Percentiles rank a stretch among this genome's conserved stretches.
phyloP scores from a whole-genome alignment of 2,329 filamentous ascomycete genomes.

The Xylariales sp. region DNA sequence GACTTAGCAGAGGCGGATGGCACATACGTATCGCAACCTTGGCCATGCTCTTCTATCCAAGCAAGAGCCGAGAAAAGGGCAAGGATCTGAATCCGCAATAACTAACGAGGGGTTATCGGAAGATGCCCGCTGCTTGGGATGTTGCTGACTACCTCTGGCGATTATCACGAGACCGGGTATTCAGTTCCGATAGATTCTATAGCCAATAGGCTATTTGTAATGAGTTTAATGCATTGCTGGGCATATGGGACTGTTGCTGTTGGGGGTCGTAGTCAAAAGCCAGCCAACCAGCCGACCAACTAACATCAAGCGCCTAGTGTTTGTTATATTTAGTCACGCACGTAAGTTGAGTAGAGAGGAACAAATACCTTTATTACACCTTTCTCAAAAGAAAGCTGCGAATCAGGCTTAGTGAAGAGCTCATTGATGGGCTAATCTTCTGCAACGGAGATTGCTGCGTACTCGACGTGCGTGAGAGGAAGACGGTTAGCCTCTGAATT shows the following conservation, averaged over 20 bases:
- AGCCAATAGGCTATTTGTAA: not conserved
- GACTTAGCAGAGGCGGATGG: not conserved
- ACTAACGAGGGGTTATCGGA: not conserved
- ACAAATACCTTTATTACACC: slow-evolving; percentile 25
- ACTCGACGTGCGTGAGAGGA: slow-evolving; percentile 41
- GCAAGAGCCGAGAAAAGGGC: not conserved
- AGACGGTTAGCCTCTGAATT: slow-evolving; percentile 61
- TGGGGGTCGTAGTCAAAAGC: not conserved
- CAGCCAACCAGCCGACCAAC: not conserved
- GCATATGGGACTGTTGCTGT: not conserved
- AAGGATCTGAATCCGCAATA: not conserved
- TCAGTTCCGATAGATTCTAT: not conserved
- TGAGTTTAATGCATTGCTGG: not conserved
- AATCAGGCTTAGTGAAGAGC: slow-evolving; percentile 34
- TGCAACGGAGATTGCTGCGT: slow-evolving; percentile 12
- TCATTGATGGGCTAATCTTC: slow-evolving; percentile 22
- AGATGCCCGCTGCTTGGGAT: not conserved
- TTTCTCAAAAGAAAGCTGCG: slow-evolving; percentile 36
- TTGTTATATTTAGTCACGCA: slow-evolving; percentile 9
- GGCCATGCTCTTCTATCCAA: not conserved
- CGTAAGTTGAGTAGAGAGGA: not conserved
- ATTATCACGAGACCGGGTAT: not conserved
- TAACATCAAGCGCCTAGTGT: not conserved
- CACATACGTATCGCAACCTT: not conserved
- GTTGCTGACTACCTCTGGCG: not conserved